Base-by-base conservation (phyloP, 805 yeast genomes). In the Lipomyces chichibuensis region DNA sequence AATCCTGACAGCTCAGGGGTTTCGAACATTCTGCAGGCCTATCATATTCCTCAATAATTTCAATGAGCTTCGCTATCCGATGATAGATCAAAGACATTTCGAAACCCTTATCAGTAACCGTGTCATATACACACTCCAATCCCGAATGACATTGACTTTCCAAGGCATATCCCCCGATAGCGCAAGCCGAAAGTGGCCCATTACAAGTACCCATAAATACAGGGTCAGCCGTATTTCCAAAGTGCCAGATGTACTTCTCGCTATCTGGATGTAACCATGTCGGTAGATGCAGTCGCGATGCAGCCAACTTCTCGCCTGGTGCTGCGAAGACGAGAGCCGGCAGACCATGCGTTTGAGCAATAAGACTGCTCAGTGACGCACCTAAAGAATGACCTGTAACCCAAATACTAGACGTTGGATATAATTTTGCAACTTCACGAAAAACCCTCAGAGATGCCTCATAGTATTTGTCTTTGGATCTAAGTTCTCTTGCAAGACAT, bases 151-250 rank as follows among this genome's bases (percentile, higher is more conserved):
- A 95, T 57, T 88, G 88, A 0, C 97, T 88, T 75, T 95, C 99
- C 97, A 95, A 88, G 11, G 98, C 99, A 77, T 92, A 95, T 0
- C 99, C 99, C 0, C 91, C 97, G 8, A 91, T 83, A 67, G 94
- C 88, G 77, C 99, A 95, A 1, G 93, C 79, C 0, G 96, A 88
- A 3, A 94, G 87, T 0, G 95, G 96, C 9, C 99, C 99, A 74
- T 90, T 92, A 77, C 99, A 95, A 8, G 92, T 93, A 0, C 99
- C 99, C 94, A 93, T 89, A 74, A 83, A 95, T 1, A 95, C 91
- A 1, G 99, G 99, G 76, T 95, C 99, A 0, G 97, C 98, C 1
- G 95, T 95, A 76, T 95, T 94, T 2, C 99, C 99, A 75, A 95
- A 80, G 76, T 95, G 98, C 96, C 96, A 95, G 9, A 95, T 85